Evolutionary conservation across 2,329 filamentous ascomycete genomes (phyloP).

Genomic region (Capronia americana): DNA sequence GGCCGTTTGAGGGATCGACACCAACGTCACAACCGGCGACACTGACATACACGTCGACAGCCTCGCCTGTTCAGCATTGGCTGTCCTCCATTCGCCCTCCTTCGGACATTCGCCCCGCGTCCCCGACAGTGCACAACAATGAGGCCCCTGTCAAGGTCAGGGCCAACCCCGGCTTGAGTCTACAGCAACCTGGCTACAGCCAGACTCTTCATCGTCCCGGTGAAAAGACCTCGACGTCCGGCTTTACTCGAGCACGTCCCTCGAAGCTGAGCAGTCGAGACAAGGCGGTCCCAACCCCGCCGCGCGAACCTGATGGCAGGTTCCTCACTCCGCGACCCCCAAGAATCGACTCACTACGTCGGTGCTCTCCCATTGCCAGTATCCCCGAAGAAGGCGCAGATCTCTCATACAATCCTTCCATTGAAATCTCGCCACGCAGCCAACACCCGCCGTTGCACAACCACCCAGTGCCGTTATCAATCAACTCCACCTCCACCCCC

Average conservation of each 20-base stretch:
- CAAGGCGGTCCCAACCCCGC: neutral
- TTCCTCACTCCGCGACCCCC: neutral
- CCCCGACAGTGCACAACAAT: neutral
- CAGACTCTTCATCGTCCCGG: neutral
- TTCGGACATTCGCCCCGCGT: neutral
- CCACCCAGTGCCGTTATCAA: neutral
- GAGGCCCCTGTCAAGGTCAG: neutral
- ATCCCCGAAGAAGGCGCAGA: neutral
- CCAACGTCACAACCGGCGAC: neutral
- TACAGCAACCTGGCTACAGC: neutral
- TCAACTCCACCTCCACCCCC: neutral
- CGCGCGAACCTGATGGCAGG: neutral
- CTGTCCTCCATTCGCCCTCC: slow-evolving; percentile 7
- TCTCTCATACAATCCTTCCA: neutral
- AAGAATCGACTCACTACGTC: neutral
- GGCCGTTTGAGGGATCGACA: neutral
- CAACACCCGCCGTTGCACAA: neutral
- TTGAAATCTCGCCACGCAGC: neutral
- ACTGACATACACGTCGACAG: neutral
- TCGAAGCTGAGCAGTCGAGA: neutral
- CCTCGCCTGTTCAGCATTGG: slow-evolving; percentile 11
- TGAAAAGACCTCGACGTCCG: neutral
- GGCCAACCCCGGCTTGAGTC: too few relatives aligned
- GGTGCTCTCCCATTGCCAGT: too few relatives aligned
- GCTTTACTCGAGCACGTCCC: neutral